Base-by-base conservation (phyloP, 257 asterid genomes). In the Rehmannia glutinosa region DNA sequence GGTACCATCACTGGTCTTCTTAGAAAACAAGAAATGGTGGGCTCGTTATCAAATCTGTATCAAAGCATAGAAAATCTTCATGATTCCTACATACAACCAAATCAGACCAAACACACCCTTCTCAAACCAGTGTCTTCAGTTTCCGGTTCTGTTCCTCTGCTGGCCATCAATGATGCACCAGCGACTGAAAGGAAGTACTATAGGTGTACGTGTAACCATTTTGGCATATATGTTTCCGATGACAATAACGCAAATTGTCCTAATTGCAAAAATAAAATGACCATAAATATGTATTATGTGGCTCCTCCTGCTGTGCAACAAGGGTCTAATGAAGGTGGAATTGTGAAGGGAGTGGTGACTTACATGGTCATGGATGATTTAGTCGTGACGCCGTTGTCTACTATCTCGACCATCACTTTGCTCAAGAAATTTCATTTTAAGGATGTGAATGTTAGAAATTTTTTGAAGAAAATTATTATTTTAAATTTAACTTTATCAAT, bases 231-330 rank as follows among this genome's bases (percentile, higher is more conserved):
- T 10, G 50, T 68, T 35, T 10, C 83, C 0, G 81, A 79, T 28
- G 66, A 60, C 24, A 54, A 75, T 0, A 16, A n/a, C 0, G 73
- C 81, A 0, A 0, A 0, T 19, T 86, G 92, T 30, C 77, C 80
- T 0, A 0, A 0, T 0, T 83, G 86, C 71, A 0, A 0, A 0
- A 0, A 0, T 1, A 0, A 0, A 4, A 73, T 81, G 74, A 20
- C 30, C 3, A 0, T 0, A 0, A 0, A 0, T 3, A 0, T 67
- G 41, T 0, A 1, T 0, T 77, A 67, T 12, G 80, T 75, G 32
- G 66, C 61, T 9, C 54, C 72, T 39, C 73, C 69, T 1, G 24
- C 9, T 0, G 46, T 0, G 10, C 6, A 21, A n/a, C 2, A 1
- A 8, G 63, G 1, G 6, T 1, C 39, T 2, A 28, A 2, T 6